Evolutionary conservation across 495 filamentous ascomycete species (phyloP).

Genomic region (Trichoderma erinaceum): DNA sequence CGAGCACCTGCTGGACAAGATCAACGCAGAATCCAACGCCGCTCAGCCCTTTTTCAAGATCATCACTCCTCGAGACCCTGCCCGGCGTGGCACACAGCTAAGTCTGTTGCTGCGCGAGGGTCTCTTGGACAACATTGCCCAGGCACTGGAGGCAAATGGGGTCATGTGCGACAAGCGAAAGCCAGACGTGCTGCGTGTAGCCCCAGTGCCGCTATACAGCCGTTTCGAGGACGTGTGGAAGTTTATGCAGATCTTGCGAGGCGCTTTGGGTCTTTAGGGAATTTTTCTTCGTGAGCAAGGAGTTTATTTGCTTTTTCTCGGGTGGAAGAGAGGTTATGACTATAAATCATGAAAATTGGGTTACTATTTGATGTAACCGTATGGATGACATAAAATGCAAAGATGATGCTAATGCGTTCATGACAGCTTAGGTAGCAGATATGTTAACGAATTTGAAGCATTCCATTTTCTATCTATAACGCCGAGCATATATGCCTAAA

Average conservation of each 20-base stretch:
- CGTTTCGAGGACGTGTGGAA: conserved; percentile 54
- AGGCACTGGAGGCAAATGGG: conserved; percentile 57
- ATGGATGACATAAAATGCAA: no score
- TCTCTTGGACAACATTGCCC: conserved; percentile 63
- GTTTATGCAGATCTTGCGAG: conserved; percentile 15
- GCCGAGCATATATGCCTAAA: no score
- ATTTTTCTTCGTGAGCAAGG: background rate
- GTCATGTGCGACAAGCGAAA: conserved; percentile 84
- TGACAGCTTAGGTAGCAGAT: no score
- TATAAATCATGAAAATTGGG: background rate
- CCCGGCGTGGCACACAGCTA: conserved; percentile 78
- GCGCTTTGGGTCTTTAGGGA: background rate
- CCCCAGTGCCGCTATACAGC: conserved; percentile 88
- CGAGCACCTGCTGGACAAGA: conserved; percentile 55
- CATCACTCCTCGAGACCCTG: conserved; percentile 71
- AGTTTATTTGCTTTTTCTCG: background rate
- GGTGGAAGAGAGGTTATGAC: background rate
- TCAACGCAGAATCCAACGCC: conserved; percentile 30
- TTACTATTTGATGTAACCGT: no score
- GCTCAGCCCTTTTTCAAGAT: conserved; percentile 55
- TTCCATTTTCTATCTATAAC: no score
- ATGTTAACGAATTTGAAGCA: no score
- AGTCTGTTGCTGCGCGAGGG: conserved; percentile 63
- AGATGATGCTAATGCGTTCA: no score
- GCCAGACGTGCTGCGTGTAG: conserved; percentile 88